Evolutionary conservation across 2,329 filamentous ascomycete species (phyloP), one percentile per base, ranked within the genome.

Genomic region (Lecanosticta acicola): DNA sequence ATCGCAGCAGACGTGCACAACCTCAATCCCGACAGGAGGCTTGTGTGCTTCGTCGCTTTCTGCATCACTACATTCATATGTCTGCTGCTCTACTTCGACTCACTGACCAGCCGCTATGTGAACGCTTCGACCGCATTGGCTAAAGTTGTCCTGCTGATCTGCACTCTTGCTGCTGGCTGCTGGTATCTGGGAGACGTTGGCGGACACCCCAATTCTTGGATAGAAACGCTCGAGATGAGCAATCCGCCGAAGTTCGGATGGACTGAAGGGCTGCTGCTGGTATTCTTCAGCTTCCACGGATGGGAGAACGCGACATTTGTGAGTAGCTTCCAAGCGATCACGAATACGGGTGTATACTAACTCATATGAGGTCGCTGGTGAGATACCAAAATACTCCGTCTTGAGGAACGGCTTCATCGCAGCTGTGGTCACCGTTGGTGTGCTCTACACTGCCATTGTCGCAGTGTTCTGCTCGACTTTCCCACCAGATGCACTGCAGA

Each of bases 261-360:
- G 24, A 29, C 24, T 11, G 24, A 29, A 29, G 33, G 13, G 33
- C 37, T 53, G 3, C 32, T 53, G n/a, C 40, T 33, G 17, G 47
- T 48, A 4, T 34, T 53, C 9, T 53, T 48, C 39, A 41, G 35
- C 37, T 53, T 41, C 32, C 43, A 50, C 26, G 50, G 45, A 10
- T 49, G 48, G 48, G 48, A 50, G 26, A 50, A 50, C 33, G 48
- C 48, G 3, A 48, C 35, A 4, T 37, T 39, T 21, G 45, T 48
- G 38, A 45, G 45, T 32, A 24, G 16, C 26, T 8, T 14, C 16
- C n/a, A 8, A 7, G n/a, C 5, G 8, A n/a, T 35, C 13, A 8
- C 11, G 24, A 29, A 7, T 29, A 7, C 24, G 11, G 11, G 24
- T n/a, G n/a, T n/a, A 32, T 32, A 18, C 33, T 35, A 18, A 35